These are phyloP conservation scores for Jackrogersella minutella DNA, from an alignment of 495 filamentous ascomycete species.

Conservation along the genomic window DNA sequence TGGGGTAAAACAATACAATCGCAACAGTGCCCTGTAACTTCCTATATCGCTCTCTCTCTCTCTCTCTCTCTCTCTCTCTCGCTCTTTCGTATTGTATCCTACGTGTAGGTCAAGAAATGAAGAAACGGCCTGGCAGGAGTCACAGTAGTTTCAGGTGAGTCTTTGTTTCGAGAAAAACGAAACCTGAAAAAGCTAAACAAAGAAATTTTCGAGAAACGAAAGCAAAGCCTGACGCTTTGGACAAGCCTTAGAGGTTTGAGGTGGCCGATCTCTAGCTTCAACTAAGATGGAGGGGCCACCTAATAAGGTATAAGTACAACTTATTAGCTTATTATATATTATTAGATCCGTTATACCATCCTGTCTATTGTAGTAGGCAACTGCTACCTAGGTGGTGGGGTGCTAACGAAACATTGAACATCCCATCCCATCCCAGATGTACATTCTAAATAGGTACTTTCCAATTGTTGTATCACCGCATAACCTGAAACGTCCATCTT, in stretches of 20 bases:
- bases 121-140: too few relatives aligned
- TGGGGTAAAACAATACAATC: slow-evolving; percentile 42
- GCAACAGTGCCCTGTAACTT: background rate
- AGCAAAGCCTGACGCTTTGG: slow-evolving; percentile 6
- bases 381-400: background rate
- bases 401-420: too few relatives aligned
- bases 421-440: too few relatives aligned
- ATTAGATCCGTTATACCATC: slow-evolving; percentile 20
- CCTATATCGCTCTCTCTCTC: too few relatives aligned
- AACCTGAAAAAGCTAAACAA: background rate
- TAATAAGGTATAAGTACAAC: slow-evolving; percentile 16
- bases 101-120: too few relatives aligned
- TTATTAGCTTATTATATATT: too few relatives aligned
- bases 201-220: background rate
- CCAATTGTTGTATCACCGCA: slow-evolving; percentile 23
- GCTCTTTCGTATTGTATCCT: too few relatives aligned
- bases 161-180: background rate
- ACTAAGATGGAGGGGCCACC: slow-evolving; percentile 4
- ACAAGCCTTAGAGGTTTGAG: slow-evolving; percentile 9
- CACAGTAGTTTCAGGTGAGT: background rate
- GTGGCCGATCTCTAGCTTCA: slow-evolving; percentile 20
- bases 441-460: slow-evolving; percentile 3
- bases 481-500: slow-evolving; percentile 38
- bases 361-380: too few relatives aligned
- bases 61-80: too few relatives aligned